Percentiles rank a stretch among this genome's conserved stretches.
phyloP scores from a whole-genome alignment of 108 stramenopile genomes.

The Pseudonitzschia delicatissima region DNA sequence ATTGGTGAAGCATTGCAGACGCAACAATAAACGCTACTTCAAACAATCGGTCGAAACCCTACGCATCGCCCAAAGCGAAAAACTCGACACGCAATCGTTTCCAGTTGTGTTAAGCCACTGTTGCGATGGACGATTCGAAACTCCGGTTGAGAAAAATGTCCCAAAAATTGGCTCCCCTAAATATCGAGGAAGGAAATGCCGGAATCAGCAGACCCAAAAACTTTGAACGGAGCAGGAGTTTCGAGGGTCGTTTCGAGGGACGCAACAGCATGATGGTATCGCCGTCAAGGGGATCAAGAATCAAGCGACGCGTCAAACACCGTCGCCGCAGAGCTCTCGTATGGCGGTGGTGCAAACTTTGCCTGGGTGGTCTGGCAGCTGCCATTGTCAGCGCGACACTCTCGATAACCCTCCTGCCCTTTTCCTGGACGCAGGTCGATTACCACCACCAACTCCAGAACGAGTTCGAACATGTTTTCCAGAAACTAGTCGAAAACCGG shows the following conservation, averaged over 20 bases:
- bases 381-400: constrained; percentile 20
- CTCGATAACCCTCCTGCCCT: constrained; percentile 23
- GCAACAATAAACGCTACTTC: too few relatives aligned
- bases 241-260: too few relatives aligned
- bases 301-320: constrained; percentile 12
- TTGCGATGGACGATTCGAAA: constrained; percentile 27
- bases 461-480: constrained; percentile 12
- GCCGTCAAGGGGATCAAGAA: not conserved
- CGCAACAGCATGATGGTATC: too few relatives aligned
- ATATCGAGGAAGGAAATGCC: too few relatives aligned
- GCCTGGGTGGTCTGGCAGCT: constrained; percentile 10
- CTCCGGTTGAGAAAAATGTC: constrained; percentile 26
- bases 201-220: too few relatives aligned
- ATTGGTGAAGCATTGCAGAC: too few relatives aligned
- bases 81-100: too few relatives aligned
- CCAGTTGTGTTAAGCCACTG: too few relatives aligned
- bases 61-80: too few relatives aligned
- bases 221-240: too few relatives aligned
- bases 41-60: too few relatives aligned
- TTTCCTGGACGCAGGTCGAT: constrained; percentile 37
- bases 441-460: constrained; percentile 36
- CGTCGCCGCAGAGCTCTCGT: constrained; percentile 7
- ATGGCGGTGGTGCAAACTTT: not conserved
- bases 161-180: too few relatives aligned
- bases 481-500: constrained; percentile 23